Evolutionary conservation across 345 rosid genomes (phyloP).

Genomic region (Brassica carinata): DNA sequence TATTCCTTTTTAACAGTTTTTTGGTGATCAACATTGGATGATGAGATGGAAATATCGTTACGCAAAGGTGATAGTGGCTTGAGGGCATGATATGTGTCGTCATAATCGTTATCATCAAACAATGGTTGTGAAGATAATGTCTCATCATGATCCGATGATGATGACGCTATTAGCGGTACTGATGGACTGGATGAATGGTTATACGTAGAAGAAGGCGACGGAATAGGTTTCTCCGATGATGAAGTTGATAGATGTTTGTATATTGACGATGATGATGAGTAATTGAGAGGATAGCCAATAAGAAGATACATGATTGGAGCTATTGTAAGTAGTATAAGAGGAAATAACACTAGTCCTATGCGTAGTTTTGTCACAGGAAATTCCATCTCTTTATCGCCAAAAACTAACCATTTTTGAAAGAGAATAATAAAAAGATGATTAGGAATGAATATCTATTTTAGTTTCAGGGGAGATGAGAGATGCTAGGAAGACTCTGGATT

Average conservation of each 20-base stretch:
- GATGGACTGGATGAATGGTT: slow-evolving; percentile 6
- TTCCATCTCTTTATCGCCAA: slow-evolving; percentile 21
- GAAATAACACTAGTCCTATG: slow-evolving; percentile 24
- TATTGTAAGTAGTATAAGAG: slow-evolving; percentile 28
- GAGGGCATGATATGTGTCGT: slow-evolving; percentile 16
- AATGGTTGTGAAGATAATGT: background rate
- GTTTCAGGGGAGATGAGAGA: slow-evolving; percentile 28
- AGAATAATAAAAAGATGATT: background rate
- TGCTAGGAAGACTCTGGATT: slow-evolving; percentile 12
- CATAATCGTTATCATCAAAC: slow-evolving; percentile 24
- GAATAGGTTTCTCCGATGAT: background rate
- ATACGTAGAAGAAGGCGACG: background rate
- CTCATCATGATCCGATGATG: slow-evolving; percentile 1
- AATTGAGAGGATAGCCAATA: slow-evolving; percentile 21
- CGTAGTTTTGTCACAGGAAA: slow-evolving; percentile 17
- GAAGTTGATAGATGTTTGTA: slow-evolving; percentile 4
- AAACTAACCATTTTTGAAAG: background rate
- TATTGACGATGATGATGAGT: slow-evolving; percentile 14
- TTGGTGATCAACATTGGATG: slow-evolving; percentile 15
- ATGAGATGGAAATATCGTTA: background rate
- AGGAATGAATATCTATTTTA: background rate
- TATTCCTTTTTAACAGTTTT: background rate
- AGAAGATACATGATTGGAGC: slow-evolving; percentile 34
- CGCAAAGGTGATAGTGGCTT: slow-evolving; percentile 1
- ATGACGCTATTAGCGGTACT: background rate